phyloP scores from a whole-genome alignment of 164 flowering plant species.

The Piper longum region DNA sequence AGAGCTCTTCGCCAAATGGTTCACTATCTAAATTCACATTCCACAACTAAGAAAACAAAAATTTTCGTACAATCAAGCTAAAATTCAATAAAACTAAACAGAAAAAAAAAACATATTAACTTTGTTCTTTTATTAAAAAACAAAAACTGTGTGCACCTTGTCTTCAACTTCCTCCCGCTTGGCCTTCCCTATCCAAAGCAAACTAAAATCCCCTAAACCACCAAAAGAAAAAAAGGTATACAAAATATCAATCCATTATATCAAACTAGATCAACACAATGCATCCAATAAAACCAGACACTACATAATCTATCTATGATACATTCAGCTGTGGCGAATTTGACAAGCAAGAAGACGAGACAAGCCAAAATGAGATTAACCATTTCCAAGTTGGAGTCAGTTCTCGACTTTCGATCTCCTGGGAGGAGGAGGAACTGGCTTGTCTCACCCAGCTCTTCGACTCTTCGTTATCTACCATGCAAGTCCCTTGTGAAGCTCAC shows the following conservation, averaged over 20 bases:
- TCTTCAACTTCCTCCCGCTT: constrained; percentile 73
- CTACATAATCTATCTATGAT: not conserved
- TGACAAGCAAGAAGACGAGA: constrained; percentile 15
- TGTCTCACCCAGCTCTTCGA: too few relatives aligned
- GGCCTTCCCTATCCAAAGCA: constrained; percentile 37
- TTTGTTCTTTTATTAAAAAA: not conserved
- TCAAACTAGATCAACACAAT: not conserved
- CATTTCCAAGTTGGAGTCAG: not conserved
- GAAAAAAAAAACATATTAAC: too few relatives aligned
- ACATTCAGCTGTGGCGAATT: constrained; percentile 57
- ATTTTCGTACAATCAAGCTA: too few relatives aligned
- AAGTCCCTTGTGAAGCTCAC: too few relatives aligned
- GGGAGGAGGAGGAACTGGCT: too few relatives aligned
- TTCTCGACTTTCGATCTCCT: too few relatives aligned
- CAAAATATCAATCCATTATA: not conserved
- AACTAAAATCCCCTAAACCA: constrained; percentile 56
- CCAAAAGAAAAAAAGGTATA: not conserved
- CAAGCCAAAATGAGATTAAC: not conserved
- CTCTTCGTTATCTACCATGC: not conserved
- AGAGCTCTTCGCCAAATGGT: too few relatives aligned
- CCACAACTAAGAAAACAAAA: too few relatives aligned
- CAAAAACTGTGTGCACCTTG: constrained; percentile 29
- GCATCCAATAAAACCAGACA: not conserved
- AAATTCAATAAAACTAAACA: too few relatives aligned
- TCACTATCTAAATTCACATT: too few relatives aligned